A percentile compares a stretch with the other conserved stretches of the same genome.
These are phyloP conservation scores for Fusarium equiseti DNA, from an alignment of 2,329 filamentous ascomycete species.

Conservation along the genomic window DNA sequence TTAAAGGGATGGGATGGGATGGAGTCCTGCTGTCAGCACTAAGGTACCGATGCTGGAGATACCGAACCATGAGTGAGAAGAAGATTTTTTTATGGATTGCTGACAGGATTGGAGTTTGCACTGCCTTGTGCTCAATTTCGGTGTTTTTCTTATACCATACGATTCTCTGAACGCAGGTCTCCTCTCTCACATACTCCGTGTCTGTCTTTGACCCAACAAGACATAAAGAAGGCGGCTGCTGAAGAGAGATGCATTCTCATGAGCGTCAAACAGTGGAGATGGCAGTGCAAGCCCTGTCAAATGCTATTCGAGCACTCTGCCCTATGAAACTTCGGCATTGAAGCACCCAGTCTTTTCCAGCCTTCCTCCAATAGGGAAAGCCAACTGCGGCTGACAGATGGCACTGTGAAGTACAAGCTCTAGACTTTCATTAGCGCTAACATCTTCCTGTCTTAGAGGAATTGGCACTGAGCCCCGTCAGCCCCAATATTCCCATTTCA, in stretches of 20 bases:
- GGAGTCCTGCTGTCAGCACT: constrained; percentile 28
- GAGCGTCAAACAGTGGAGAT: constrained; percentile 19
- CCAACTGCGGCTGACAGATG: constrained; percentile 38
- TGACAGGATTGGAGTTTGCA: not conserved
- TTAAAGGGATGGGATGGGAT: constrained; percentile 1
- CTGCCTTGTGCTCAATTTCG: not conserved
- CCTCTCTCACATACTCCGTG: not conserved
- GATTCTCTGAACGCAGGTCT: not conserved
- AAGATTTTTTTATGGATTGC: not conserved
- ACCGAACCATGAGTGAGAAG: not conserved
- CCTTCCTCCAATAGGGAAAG: constrained; percentile 23
- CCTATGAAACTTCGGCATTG: constrained; percentile 36
- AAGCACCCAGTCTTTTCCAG: constrained; percentile 9
- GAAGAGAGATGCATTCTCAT: constrained; percentile 6
- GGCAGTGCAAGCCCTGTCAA: constrained; percentile 28
- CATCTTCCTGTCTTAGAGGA: constrained; percentile 25
- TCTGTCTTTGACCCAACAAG: not conserved
- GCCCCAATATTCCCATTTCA: constrained; percentile 20
- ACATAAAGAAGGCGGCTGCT: not conserved
- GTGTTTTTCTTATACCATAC: not conserved
- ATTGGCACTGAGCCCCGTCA: constrained; percentile 37
- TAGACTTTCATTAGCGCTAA: constrained; percentile 18
- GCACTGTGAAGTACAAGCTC: constrained; percentile 23
- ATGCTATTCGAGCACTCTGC: constrained; percentile 24
- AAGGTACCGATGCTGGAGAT: constrained; percentile 16